phyloP scores from a whole-genome alignment of 2,329 filamentous ascomycete species.

The Diplodia intermedia region DNA sequence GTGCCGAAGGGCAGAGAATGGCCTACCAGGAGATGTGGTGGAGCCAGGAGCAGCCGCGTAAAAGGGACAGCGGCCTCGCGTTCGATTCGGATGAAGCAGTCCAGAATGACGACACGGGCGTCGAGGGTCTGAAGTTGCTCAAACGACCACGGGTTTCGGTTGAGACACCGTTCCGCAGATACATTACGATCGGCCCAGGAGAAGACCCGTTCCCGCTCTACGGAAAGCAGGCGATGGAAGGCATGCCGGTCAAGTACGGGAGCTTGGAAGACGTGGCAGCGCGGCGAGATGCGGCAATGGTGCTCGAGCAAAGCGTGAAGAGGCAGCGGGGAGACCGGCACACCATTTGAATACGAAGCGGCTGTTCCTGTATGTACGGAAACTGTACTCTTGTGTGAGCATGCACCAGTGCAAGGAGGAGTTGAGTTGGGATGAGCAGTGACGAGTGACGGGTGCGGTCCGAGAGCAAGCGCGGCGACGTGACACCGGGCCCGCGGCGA shows the following conservation, averaged over 20 bases:
- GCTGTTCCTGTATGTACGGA: not conserved
- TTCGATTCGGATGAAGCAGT: conserved; percentile 1
- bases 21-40: conserved; percentile 26
- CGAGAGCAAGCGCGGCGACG: not conserved
- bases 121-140: conserved; percentile 3
- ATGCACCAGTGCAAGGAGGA: not conserved
- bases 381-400: not conserved
- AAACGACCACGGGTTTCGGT: conserved; percentile 12
- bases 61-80: conserved; percentile 24
- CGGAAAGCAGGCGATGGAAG: conserved; percentile 27
- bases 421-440: not conserved
- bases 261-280: conserved; percentile 15
- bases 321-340: not conserved
- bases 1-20: conserved; percentile 21
- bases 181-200: conserved; percentile 23
- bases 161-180: conserved; percentile 30
- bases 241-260: conserved; percentile 18
- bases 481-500: not conserved
- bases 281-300: conserved; percentile 23
- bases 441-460: too few relatives aligned
- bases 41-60: conserved; percentile 7
- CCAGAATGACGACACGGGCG: not conserved
- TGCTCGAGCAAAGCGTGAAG: conserved; percentile 15
- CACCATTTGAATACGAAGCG: conserved; percentile 5
- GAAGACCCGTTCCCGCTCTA: conserved; percentile 30